Percentiles rank a stretch among this genome's conserved stretches.
phyloP scores from a whole-genome alignment of 1,139 yeast genomes.

The Sugiyamaella pinicola region DNA sequence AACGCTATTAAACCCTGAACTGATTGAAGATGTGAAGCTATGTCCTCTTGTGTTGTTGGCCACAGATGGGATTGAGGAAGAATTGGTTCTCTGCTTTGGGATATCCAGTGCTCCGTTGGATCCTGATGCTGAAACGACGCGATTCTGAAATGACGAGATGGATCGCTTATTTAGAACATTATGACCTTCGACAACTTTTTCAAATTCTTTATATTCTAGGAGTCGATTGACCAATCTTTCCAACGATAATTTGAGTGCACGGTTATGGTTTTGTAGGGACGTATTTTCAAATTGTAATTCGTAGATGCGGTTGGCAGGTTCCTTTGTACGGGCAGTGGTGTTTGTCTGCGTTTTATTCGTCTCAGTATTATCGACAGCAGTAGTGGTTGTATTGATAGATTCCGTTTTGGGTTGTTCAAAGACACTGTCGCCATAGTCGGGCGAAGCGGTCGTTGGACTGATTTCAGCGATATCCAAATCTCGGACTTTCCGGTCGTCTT shows the following conservation, averaged over 20 bases:
- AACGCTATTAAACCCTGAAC: conserved; percentile 13
- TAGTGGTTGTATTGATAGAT: too few species aligned
- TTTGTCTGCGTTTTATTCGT: too few species aligned
- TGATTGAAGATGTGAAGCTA: conserved; percentile 16
- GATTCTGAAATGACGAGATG: conserved; percentile 37
- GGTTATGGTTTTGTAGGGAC: conserved; percentile 38
- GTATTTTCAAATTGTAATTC: conserved; percentile 35
- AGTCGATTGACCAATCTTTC: conserved; percentile 42
- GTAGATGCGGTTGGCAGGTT: conserved; percentile 21
- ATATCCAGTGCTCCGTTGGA: conserved; percentile 15
- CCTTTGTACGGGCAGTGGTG: background rate
- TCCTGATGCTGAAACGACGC: conserved; percentile 31
- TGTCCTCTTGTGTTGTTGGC: conserved; percentile 3
- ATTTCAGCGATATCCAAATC: conserved; percentile 7
- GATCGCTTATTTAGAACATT: conserved; percentile 32
- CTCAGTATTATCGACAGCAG: too few species aligned
- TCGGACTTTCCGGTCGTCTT: conserved; percentile 10
- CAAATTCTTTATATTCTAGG: conserved; percentile 39
- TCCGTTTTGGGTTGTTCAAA: background rate
- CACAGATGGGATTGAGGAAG: background rate
- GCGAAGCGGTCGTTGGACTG: background rate
- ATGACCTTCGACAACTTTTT: conserved; percentile 36
- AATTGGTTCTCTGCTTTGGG: conserved; percentile 15
- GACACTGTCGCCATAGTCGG: background rate
- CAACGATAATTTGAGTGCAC: conserved; percentile 38